A percentile compares a stretch with the other conserved stretches of the same genome.
Conservation (phyloP, 495 filamentous ascomycete genomes). For the Clohesyomyces aquaticus region DNA sequence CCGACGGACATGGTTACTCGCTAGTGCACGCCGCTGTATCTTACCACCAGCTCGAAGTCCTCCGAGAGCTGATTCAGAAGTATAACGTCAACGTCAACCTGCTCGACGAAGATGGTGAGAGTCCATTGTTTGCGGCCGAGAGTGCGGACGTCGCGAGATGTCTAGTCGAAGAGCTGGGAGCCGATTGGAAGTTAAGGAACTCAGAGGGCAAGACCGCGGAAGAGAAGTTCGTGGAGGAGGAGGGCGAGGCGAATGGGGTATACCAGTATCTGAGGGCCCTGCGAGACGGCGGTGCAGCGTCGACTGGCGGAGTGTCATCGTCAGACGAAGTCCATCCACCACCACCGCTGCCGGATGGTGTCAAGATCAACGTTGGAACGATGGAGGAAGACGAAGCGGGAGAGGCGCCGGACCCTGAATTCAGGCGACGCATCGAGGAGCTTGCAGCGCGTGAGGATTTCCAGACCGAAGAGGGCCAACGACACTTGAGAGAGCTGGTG, state of each 20-base stretch:
- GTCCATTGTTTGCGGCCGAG: constrained; percentile 85
- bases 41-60: constrained; percentile 81
- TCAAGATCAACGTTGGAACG: constrained; percentile 47
- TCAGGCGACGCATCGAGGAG: constrained; percentile 51
- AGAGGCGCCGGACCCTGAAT: constrained; percentile 49
- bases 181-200: constrained; percentile 54
- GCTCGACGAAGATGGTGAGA: constrained; percentile 86
- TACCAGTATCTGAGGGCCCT: constrained; percentile 21
- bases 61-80: constrained; percentile 74
- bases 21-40: constrained; percentile 89
- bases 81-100: constrained; percentile 79
- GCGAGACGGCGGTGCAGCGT: not conserved
- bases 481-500: constrained; percentile 48
- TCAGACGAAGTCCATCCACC: constrained; percentile 41
- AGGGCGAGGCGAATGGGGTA: constrained; percentile 44
- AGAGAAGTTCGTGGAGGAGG: constrained; percentile 53
- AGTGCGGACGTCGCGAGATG: constrained; percentile 72
- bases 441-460: constrained; percentile 51
- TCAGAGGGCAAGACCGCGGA: constrained; percentile 48
- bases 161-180: constrained; percentile 78
- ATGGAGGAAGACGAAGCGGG: constrained; percentile 43
- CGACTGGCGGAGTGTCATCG: not conserved
- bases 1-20: constrained; percentile 64
- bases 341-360: constrained; percentile 46
- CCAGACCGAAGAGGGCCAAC: constrained; percentile 49